These are phyloP conservation scores for Gastrolobium bilobum DNA, from an alignment of 306 rosid genomes.

Conservation along the genomic window DNA sequence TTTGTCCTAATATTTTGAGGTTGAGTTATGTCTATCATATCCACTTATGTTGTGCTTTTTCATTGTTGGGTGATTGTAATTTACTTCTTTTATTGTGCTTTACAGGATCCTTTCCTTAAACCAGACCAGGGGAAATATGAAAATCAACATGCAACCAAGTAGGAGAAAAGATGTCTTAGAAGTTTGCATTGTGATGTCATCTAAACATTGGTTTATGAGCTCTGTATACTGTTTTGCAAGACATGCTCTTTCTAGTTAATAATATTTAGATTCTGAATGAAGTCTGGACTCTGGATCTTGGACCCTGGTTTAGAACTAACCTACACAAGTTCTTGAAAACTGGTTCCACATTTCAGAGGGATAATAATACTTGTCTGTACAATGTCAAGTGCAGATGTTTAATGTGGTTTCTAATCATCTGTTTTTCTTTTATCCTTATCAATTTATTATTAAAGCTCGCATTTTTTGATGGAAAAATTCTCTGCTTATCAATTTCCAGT, in stretches of 20 bases:
- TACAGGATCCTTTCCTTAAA: slow-evolving; percentile 77
- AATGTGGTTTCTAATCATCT: slow-evolving; percentile 34
- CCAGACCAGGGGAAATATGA: slow-evolving; percentile 52
- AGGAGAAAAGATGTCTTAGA: slow-evolving; percentile 45
- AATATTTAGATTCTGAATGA: slow-evolving; percentile 47
- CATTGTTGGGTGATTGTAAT: slow-evolving; percentile 27
- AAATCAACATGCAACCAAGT: slow-evolving; percentile 55
- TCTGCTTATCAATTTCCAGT: too few species aligned
- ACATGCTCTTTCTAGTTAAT: slow-evolving; percentile 46
- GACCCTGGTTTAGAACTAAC: slow-evolving; percentile 27
- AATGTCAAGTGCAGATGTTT: slow-evolving; percentile 43
- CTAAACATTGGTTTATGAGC: slow-evolving; percentile 39
- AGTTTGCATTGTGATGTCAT: slow-evolving; percentile 40
- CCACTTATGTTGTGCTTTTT: not conserved
- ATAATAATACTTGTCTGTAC: slow-evolving; percentile 28
- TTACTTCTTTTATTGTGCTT: slow-evolving; percentile 15
- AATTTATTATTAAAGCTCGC: slow-evolving; percentile 21
- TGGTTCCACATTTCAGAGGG: slow-evolving; percentile 36
- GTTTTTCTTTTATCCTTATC: slow-evolving; percentile 1
- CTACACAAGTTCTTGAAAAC: slow-evolving; percentile 23
- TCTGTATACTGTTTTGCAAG: slow-evolving; percentile 42
- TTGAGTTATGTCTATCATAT: not conserved
- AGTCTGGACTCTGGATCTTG: slow-evolving; percentile 33
- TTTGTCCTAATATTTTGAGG: slow-evolving; percentile 21
- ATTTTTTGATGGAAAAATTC: not conserved